Evolutionary conservation across 768 basidiomycete species (phyloP), one percentile per base, ranked within the genome.

Genomic region (Agaricus blazei): DNA sequence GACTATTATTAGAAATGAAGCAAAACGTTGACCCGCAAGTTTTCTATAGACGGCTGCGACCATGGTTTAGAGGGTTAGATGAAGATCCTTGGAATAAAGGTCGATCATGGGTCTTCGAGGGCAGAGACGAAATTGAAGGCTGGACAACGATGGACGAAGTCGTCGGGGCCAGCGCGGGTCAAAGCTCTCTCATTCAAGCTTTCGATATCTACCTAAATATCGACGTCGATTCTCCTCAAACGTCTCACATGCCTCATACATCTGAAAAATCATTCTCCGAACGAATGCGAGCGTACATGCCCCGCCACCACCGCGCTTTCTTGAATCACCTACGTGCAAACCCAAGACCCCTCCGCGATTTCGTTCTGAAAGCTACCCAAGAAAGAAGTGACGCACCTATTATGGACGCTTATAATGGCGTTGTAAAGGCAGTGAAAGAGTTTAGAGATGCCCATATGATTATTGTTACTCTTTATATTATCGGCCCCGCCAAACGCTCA

Each of bases 241-340:
- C 59, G 2, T 51, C 57, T 1, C 27, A 24, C 26, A 37, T 24
- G 19, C 24, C 64, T 1, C 49, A 60, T 23, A 50, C 63, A 3
- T 47, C 62, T 56, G 54, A 58, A 6, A 61, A 67, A 45, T 65
- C 81, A 6, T 85, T 90, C 64, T 77, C 92, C 53, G 72, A 79
- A 48, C 78, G 86, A 34, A 90, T 92, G 90, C 80, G 87, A 52
- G 68, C 72, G 6, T 93, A 93, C 69, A 93, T 93, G 91, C 89
- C 91, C 5, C 77, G 82, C 9, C 82, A 85, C 59, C 90, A 93
- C 64, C 85, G 89, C 27, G 72, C 79, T n/a, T 93, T 92, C 71
- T 72, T 93, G 27, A 73, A 72, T 50, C 87, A 91, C 65, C 79
- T 93, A 27, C 66, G 75, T 9, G 66, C 71, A 9, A 81, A 78